Conservation (phyloP, 768 basidiomycete genomes). For the Pleurotus djamor region DNA sequence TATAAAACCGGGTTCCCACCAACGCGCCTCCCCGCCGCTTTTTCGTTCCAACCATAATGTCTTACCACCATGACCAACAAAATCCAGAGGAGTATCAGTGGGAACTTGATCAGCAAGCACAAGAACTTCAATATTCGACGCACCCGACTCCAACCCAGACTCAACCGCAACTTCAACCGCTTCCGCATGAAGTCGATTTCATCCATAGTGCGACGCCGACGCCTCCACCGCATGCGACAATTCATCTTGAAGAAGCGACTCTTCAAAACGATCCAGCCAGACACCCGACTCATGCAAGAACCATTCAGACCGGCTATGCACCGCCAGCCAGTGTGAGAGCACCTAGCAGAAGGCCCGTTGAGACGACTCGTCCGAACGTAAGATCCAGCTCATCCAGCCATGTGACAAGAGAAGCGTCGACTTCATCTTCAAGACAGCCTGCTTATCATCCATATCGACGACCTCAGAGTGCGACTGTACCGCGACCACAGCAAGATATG, state of each 20-base stretch:
- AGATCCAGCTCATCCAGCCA: conserved; percentile 14
- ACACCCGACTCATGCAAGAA: neutral
- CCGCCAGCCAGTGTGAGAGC: neutral
- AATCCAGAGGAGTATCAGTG: conserved; percentile 19
- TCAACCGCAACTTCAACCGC: conserved; percentile 21
- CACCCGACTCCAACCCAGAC: conserved; percentile 4
- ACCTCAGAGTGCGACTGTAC: conserved; percentile 14
- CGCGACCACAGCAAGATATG: neutral
- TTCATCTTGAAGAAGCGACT: neutral
- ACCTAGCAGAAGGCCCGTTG: conserved; percentile 14
- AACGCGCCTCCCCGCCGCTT: neutral
- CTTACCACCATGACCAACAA: neutral
- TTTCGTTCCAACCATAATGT: neutral
- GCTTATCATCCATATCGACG: conserved; percentile 22
- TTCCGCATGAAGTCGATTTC: conserved; percentile 21
- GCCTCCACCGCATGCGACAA: neutral
- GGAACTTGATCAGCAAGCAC: conserved; percentile 28
- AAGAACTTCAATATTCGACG: neutral
- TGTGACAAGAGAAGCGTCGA: conserved; percentile 9
- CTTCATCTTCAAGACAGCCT: conserved; percentile 18
- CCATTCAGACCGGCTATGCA: neutral
- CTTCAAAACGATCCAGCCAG: neutral
- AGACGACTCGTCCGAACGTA: conserved; percentile 16
- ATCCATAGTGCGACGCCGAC: conserved; percentile 17
- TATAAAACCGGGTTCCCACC: neutral